Evolutionary conservation across 352 stramenopile genomes (phyloP).

Genomic region (Phytophthora pluvialis): DNA sequence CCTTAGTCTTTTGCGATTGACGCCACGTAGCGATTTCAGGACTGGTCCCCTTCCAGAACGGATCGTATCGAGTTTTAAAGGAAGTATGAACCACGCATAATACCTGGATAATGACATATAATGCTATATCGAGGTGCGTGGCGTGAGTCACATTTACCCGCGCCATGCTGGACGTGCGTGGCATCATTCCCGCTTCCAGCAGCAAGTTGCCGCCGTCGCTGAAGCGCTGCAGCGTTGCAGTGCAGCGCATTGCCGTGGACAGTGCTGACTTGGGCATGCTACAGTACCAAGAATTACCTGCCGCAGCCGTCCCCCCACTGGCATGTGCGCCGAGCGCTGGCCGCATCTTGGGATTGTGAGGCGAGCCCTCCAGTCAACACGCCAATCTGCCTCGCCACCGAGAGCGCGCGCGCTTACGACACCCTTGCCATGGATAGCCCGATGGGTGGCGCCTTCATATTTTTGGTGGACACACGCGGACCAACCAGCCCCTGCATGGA

Average conservation of each 20-base stretch:
- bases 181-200: background rate
- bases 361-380: conserved; percentile 14
- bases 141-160: background rate
- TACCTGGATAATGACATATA: background rate
- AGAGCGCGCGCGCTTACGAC: background rate
- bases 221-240: background rate
- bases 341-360: conserved; percentile 25
- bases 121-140: background rate
- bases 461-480: background rate
- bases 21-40: conserved; percentile 33
- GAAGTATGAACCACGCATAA: background rate
- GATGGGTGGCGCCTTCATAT: background rate
- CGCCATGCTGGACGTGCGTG: background rate
- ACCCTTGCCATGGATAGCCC: conserved; percentile 7
- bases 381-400: conserved; percentile 13
- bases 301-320: background rate
- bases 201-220: background rate
- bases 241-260: background rate
- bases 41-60: background rate
- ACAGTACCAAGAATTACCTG: background rate
- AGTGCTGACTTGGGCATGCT: background rate
- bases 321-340: background rate
- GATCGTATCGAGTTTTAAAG: background rate
- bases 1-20: conserved; percentile 30
- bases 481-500: conserved; percentile 2